Evolutionary conservation across 345 rosid genomes (phyloP).

Genomic region (Geranium brycei): DNA sequence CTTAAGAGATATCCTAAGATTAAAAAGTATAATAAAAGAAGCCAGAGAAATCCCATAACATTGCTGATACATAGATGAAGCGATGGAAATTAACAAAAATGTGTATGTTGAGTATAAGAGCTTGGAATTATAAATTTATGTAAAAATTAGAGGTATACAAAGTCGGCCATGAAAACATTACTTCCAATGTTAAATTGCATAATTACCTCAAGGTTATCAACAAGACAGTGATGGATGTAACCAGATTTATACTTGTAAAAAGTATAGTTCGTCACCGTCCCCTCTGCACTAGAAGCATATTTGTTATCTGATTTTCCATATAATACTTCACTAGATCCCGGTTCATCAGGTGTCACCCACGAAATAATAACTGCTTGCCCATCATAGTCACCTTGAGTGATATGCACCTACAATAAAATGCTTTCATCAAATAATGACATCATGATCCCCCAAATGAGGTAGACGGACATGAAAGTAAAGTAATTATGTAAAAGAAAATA

Average conservation of each 20-base stretch:
- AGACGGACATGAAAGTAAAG: not conserved
- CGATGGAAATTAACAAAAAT: not conserved
- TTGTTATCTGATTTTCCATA: constrained; percentile 40
- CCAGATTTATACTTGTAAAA: constrained; percentile 76
- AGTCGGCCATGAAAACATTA: constrained; percentile 2
- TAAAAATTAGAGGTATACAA: constrained; percentile 4
- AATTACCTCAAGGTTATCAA: constrained; percentile 69
- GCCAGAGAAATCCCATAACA: not conserved
- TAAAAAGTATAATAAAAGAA: not conserved
- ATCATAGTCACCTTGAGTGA: constrained; percentile 87
- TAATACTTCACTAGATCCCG: constrained; percentile 42
- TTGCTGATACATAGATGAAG: not conserved
- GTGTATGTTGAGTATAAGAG: not conserved
- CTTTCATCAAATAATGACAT: constrained; percentile 1
- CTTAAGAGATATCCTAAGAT: not conserved
- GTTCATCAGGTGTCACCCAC: constrained; percentile 74
- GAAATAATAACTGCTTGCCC: constrained; percentile 81
- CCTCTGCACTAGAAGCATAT: constrained; percentile 47
- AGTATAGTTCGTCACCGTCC: constrained; percentile 50
- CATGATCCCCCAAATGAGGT: not conserved
- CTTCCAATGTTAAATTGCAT: constrained; percentile 5
- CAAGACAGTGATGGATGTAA: constrained; percentile 65
- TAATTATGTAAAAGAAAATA: not conserved
- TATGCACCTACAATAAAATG: constrained; percentile 43
- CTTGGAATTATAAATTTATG: not conserved